Base-by-base conservation (phyloP, 768 basidiomycete genomes). In the Suillus paluster region DNA sequence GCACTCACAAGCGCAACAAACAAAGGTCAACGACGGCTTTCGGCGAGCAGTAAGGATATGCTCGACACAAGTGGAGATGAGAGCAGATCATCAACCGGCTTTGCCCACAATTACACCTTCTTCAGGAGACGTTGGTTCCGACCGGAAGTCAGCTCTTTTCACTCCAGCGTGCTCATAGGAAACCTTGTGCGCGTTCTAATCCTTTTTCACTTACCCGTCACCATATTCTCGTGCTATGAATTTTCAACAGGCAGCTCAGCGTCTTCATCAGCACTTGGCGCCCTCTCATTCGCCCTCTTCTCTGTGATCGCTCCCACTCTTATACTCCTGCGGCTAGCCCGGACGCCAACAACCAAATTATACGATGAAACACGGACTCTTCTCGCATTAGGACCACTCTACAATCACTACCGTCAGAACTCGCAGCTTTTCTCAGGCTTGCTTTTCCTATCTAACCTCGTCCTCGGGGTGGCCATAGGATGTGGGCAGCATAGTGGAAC, bases 301-400 rank as follows among this genome's bases (percentile, higher is more conserved):
- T 95, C 91, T 11, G 81, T 99, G 58, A 73, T 90, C 23, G 75
- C 94, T 25, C 97, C 97, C 2, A 80, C 84, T 7, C 80, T 90
- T 56, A 79, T 98, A 15, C 81, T 97, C 50, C 75, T 89, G 61
- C 88, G 91, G n/a, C 84, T 99, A 30, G 85, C 87, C 19, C 80
- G 87, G 63, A 95, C 92, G 0, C 86, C 90, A 17, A 92, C 92
- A 27, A 90, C 88, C 72, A 97, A 97, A 71, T 82, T 99, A 6
- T 99, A 99, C 73, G 95, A 97, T 65, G 95, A 97, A 75, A 96
- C 94, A 1, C 85, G 93, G 65, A 97, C 96, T 1, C 81, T 99
- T 19, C 88, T 99, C 21, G 85, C 89, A 4, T 83, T 95, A 21
- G 97, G 97, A 15, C 93, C 95, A 33, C 82, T 98, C 59, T 99